These are phyloP conservation scores for Aureobasidium sp. DNA, from an alignment of 2,329 filamentous ascomycete species.

Conservation along the genomic window DNA sequence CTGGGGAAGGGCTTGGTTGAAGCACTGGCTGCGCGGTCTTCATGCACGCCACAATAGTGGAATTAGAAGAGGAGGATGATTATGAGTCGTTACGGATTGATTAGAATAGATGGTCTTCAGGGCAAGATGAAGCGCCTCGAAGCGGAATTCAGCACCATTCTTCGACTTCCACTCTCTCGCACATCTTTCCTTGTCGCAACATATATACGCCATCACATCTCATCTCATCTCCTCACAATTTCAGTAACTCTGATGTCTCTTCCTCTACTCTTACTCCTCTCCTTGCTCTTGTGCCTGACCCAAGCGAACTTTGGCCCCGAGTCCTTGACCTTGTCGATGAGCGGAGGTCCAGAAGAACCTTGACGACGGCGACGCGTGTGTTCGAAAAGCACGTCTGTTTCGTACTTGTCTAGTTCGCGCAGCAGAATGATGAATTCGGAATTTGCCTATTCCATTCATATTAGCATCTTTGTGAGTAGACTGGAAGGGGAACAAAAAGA, in stretches of 20 bases:
- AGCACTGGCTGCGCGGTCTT: too few species aligned
- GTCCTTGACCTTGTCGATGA: slow-evolving; percentile 4
- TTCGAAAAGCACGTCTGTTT: slow-evolving; percentile 43
- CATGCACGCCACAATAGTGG: background rate
- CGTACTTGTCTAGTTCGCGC: slow-evolving; percentile 38
- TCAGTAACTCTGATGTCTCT: slow-evolving; percentile 2
- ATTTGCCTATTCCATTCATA: slow-evolving; percentile 25
- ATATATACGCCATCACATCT: background rate
- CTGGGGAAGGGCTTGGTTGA: background rate
- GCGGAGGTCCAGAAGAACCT: background rate
- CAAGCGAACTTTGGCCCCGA: background rate
- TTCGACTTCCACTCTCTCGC: too few species aligned
- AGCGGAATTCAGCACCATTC: too few species aligned
- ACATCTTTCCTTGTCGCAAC: background rate
- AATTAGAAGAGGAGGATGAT: background rate
- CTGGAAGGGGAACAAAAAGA: too few species aligned
- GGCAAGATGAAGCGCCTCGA: too few species aligned
- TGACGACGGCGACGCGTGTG: slow-evolving; percentile 37
- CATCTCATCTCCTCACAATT: background rate
- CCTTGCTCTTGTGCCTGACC: background rate
- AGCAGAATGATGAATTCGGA: slow-evolving; percentile 41
- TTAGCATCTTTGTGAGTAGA: background rate
- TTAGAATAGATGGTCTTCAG: background rate
- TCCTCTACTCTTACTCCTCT: slow-evolving; percentile 1
- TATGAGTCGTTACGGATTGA: background rate